A percentile compares a stretch with the other conserved stretches of the same genome.
phyloP scores from a whole-genome alignment of 2,329 filamentous ascomycete genomes.

The Cladophialophora carrionii region DNA sequence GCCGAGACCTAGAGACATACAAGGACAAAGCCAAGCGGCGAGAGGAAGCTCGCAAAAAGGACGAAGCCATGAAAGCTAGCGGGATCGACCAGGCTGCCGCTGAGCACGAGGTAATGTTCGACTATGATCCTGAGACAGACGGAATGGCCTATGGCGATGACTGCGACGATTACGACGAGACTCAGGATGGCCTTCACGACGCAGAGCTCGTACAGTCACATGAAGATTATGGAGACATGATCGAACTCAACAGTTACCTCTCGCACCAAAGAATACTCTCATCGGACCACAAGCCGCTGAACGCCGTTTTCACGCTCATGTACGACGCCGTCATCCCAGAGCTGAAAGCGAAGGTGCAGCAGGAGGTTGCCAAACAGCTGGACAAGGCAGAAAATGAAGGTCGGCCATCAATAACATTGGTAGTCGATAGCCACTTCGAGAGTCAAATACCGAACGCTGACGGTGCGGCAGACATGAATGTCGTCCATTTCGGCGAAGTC shows the following conservation, averaged over 20 bases:
- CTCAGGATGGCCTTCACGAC: slow-evolving; percentile 42
- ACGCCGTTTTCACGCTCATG: slow-evolving; percentile 78
- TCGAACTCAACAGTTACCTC: slow-evolving; percentile 70
- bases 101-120: slow-evolving; percentile 83
- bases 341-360: slow-evolving; percentile 78
- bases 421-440: slow-evolving; percentile 65
- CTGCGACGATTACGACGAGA: slow-evolving; percentile 59
- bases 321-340: slow-evolving; percentile 87
- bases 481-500: slow-evolving; percentile 78
- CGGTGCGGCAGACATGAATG: slow-evolving; percentile 50
- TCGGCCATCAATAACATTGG: slow-evolving; percentile 77
- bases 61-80: slow-evolving; percentile 81
- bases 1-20: slow-evolving; percentile 68
- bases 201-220: slow-evolving; percentile 39
- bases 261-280: slow-evolving; percentile 88
- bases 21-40: slow-evolving; percentile 67
- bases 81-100: slow-evolving; percentile 74
- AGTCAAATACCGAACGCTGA: slow-evolving; percentile 49
- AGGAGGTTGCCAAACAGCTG: slow-evolving; percentile 83
- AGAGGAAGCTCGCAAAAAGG: slow-evolving; percentile 68
- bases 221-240: slow-evolving; percentile 50
- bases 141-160: slow-evolving; percentile 57
- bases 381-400: slow-evolving; percentile 92
- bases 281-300: slow-evolving; percentile 92
- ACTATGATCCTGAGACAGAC: slow-evolving; percentile 85